These are phyloP conservation scores for Takakia lepidozioides DNA, from an alignment of 225 moss, liverwort and hornwort genomes.

Conservation along the genomic window DNA sequence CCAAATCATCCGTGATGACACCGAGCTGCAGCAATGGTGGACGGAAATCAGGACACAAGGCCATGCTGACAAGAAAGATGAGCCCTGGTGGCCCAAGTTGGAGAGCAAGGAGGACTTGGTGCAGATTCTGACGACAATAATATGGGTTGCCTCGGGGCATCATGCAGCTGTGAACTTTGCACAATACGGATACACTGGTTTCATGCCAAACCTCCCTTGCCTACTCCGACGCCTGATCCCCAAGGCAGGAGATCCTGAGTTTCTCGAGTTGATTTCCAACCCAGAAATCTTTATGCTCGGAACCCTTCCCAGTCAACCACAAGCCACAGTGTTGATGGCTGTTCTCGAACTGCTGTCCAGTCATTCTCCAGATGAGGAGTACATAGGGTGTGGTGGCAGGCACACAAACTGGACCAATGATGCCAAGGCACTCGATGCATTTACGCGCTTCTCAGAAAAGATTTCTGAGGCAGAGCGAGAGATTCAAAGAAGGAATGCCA, in stretches of 20 bases:
- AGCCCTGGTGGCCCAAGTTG: constrained; percentile 76
- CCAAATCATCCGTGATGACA: constrained; percentile 27
- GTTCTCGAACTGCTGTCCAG: constrained; percentile 73
- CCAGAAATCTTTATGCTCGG: constrained; percentile 45
- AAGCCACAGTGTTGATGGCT: constrained; percentile 67
- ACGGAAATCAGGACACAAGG: constrained; percentile 59
- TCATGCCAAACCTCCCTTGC: constrained; percentile 77
- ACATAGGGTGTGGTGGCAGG: constrained; percentile 46
- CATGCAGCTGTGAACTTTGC: constrained; percentile 80
- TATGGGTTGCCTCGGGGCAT: constrained; percentile 67
- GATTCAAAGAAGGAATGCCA: constrained; percentile 42
- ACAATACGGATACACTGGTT: constrained; percentile 66
- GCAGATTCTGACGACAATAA: constrained; percentile 51
- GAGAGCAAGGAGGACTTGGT: constrained; percentile 28
- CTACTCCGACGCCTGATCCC: constrained; percentile 56
- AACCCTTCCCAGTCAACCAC: constrained; percentile 49
- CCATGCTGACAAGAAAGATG: constrained; percentile 70
- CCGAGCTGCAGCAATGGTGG: constrained; percentile 86
- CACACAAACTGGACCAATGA: constrained; percentile 59
- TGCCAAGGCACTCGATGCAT: too few relatives aligned
- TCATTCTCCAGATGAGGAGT: constrained; percentile 87
- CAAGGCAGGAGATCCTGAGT: constrained; percentile 34
- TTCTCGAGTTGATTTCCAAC: constrained; percentile 22
- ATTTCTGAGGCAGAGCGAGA: constrained; percentile 20
- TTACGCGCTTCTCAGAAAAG: constrained; percentile 40